Evolutionary conservation across 2,329 filamentous ascomycete genomes (phyloP), one percentile per base, ranked within the genome.

Genomic region (Aureobasidium sp.): DNA sequence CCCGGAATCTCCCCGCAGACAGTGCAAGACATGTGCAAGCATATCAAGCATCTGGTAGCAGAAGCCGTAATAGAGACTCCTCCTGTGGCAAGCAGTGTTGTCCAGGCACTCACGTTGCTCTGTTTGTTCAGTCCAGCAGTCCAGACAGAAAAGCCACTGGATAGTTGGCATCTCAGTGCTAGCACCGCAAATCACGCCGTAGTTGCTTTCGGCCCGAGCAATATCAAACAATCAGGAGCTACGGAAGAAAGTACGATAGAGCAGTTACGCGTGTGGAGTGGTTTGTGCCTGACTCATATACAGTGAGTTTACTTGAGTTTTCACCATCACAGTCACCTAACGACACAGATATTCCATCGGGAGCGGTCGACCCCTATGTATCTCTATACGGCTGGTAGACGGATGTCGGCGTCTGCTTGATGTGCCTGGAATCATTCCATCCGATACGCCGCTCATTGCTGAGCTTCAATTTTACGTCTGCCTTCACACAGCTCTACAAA

Each of bases 141-240:
- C 6, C 39, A 25, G 11, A 53, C 40, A 8, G 39, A 41, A 12
- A 45, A 45, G n/a, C 39, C 51, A 16, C n/a, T 53, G 17, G 51
- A 53, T n/a, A 45, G 51, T 16, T 53, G 51, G 51, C 30, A 35
- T 16, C 21, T 53, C 5, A 53, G 40, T 39, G 38, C 32, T 30
- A 41, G 19, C 8, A 21, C 51, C 4, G 51, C 51, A 7, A 47
- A 42, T 12, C 51, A 45, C 39, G 51, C 51, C n/a, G n/a, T 53
- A 4, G 22, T 53, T 19, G 19, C 51, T 16, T 53, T 53, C 6
- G 40, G 39, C 10, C 25, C 40, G 4, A 34, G 21, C 21, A 38
- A 45, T 4, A 12, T 19, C 19, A 22, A 30, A 7, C 27, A 21
- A n/a, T 30, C 41, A 7, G 16, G 29, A 8, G 16, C 11, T 5